Base-by-base conservation (phyloP, 2,329 filamentous ascomycete species). In the Colletotrichum ledebouriae region DNA sequence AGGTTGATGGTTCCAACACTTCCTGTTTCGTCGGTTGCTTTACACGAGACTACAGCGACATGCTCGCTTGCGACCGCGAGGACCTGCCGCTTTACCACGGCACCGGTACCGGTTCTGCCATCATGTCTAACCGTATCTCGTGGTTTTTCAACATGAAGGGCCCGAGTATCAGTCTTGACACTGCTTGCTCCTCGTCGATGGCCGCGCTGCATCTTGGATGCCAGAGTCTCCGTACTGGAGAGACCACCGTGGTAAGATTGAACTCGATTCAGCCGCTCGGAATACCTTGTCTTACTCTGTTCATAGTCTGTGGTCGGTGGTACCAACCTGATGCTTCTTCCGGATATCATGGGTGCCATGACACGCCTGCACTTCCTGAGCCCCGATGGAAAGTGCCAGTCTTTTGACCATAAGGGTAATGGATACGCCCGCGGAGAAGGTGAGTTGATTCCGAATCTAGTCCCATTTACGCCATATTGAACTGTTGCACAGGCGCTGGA, bases 21-120 rank as follows among this genome's bases (percentile, higher is more conserved):
- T 73, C 70, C n/a, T 75, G 78, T 0, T 79, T 76, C 59, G 75
- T 78, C 0, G 80, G 78, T 13, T 61, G 70, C 15, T 76, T 77
- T 67, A 71, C 63, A 0, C 63, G 61, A 4, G 77, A 80, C 65
- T 80, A 75, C 46, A 29, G n/a, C 15, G 58, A 52, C 50, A n/a
- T 11, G 13, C 70, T 72, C 9, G 46, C 71, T 3, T 63, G 72
- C 11, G 75, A 76, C 42, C 68, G 67, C 3, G 72, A 75, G 29
- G 58, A 70, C 44, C 58, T 71, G 7, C 73, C 73, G 0, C 71
- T 71, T 9, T 76, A 75, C 46, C 75, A 74, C 29, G 74, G 73
- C 2, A 78, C 75, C 1, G 79, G 79, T 1, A 76, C 72, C 33
- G 75, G 34, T 13, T 39, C 34, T 39, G 34, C 34, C 10, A 39